Evolutionary conservation across 352 stramenopile genomes (phyloP).

Genomic region (Stramenopiles sp.): DNA sequence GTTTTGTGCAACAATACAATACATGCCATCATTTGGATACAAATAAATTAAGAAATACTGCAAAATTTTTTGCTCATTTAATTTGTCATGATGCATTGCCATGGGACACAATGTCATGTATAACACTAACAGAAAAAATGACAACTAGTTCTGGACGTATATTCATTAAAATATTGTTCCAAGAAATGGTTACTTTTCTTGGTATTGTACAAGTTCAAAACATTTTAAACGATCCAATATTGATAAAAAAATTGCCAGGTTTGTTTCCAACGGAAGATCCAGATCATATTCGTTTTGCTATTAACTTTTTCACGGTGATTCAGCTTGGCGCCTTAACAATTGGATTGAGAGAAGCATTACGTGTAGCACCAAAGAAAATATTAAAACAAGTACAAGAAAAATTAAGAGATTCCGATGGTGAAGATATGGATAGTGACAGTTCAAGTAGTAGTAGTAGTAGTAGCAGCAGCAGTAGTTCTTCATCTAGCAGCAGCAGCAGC

Average conservation of each 20-base stretch:
- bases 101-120: conserved; percentile 88
- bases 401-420: no score
- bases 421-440: no score
- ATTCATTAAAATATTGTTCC: conserved; percentile 97
- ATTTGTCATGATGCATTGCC: conserved; percentile 89
- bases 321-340: conserved; percentile 91
- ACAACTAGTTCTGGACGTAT: conserved; percentile 96
- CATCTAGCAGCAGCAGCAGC: no score
- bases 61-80: conserved; percentile 95
- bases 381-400: conserved; percentile 29
- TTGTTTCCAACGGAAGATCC: conserved; percentile 92
- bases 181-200: conserved; percentile 90
- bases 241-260: conserved; percentile 67
- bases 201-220: conserved; percentile 82
- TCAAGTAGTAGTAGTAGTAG: no score
- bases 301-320: conserved; percentile 99
- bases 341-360: conserved; percentile 79
- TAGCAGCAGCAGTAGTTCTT: no score
- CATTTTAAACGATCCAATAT: conserved; percentile 61
- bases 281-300: conserved; percentile 91
- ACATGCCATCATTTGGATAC: conserved; percentile 93
- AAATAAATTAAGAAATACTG: conserved; percentile 95
- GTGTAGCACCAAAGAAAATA: conserved; percentile 84
- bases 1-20: conserved; percentile 77
- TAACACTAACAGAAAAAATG: conserved; percentile 92